Evolutionary conservation across 495 filamentous ascomycete species (phyloP), one percentile per base, ranked within the genome.

Genomic region (Chaetomium cochliodes): DNA sequence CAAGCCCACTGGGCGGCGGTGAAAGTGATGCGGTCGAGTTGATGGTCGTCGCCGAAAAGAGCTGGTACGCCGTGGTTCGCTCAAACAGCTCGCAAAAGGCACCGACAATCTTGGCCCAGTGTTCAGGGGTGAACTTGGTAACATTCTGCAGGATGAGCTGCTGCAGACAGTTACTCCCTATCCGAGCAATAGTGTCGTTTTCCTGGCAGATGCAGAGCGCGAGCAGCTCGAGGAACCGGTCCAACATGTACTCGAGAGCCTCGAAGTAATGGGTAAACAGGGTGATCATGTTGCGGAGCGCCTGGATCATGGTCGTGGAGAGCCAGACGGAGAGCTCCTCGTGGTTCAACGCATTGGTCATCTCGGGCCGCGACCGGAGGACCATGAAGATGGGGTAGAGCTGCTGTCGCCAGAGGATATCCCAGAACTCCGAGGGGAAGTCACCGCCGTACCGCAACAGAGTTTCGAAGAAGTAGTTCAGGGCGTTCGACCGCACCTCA

Each of bases 331-430:
- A 97, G 22, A 97, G 82, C 69, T 97, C 92, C 73, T 99, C 94
- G 67, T 96, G 92, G 64, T 91, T 97, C 4, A 91, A 84, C 20
- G 91, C 90, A 70, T 97, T 96, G 56, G 86, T 86, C 90, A 97
- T 96, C 75, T 99, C 94, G 0, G 93, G 94, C 65, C 92, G 90
- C 11, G 93, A 96, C 67, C 94, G 92, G 20, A 99, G 79, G 0
- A 99, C 94, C 83, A 98, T 93, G 78, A 99, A 99, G 68, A 98
- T 99, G 0, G 94, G 94, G 65, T 94, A 97, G 2, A 99, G 87
- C 39, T 98, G 84, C 74, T 99, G 93, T 57, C 92, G 85, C 92
- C 94, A 99, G 25, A 99, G 85, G 12, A 93, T 97, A 72, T 99
- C 94, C 94, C 94, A 99, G 71, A 99, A 99, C 52, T 96, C 92